A percentile compares a stretch with the other conserved stretches of the same genome.
phyloP scores from a whole-genome alignment of 2,329 filamentous ascomycete genomes.

The Cryphonectria carpinicola region DNA sequence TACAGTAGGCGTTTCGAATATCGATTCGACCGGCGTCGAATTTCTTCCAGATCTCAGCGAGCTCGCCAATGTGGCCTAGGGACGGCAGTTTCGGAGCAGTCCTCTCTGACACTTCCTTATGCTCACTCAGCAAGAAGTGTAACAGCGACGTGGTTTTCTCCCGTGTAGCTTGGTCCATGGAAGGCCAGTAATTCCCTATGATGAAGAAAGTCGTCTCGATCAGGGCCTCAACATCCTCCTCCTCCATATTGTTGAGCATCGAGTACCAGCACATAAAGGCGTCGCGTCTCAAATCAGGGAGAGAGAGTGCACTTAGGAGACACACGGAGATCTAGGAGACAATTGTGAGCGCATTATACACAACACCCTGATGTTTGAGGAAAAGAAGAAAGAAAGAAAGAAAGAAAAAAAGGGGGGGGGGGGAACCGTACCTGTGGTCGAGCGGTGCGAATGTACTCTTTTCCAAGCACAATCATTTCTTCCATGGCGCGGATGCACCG shows the following conservation, averaged over 20 bases:
- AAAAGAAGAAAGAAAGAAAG: too few relatives aligned
- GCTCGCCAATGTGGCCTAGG: constrained; percentile 68
- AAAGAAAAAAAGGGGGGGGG: neutral
- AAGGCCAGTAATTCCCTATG: constrained; percentile 78
- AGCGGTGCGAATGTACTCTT: constrained; percentile 73
- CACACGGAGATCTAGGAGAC: constrained; percentile 79
- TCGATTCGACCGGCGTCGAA: constrained; percentile 72
- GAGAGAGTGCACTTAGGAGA: constrained; percentile 79
- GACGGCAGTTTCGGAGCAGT: constrained; percentile 80
- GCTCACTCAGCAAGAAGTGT: constrained; percentile 64
- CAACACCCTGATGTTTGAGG: neutral
- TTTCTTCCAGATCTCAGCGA: constrained; percentile 69
- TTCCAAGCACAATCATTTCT: constrained; percentile 81
- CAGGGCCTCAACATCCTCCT: constrained; percentile 77
- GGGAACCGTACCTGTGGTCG: constrained; percentile 82
- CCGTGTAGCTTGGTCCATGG: constrained; percentile 65
- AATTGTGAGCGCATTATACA: constrained; percentile 33
- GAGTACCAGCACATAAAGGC: constrained; percentile 85
- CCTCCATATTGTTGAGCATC: constrained; percentile 74
- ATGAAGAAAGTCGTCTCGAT: constrained; percentile 90
- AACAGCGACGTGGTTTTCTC: constrained; percentile 66
- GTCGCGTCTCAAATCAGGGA: constrained; percentile 72
- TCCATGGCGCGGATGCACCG: constrained; percentile 82
- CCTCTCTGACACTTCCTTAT: constrained; percentile 63
- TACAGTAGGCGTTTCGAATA: constrained; percentile 66